Percentiles rank a stretch among this genome's conserved stretches.
These are phyloP conservation scores for Pyricularia grisea DNA, from an alignment of 2,329 filamentous ascomycete species.

Conservation along the genomic window DNA sequence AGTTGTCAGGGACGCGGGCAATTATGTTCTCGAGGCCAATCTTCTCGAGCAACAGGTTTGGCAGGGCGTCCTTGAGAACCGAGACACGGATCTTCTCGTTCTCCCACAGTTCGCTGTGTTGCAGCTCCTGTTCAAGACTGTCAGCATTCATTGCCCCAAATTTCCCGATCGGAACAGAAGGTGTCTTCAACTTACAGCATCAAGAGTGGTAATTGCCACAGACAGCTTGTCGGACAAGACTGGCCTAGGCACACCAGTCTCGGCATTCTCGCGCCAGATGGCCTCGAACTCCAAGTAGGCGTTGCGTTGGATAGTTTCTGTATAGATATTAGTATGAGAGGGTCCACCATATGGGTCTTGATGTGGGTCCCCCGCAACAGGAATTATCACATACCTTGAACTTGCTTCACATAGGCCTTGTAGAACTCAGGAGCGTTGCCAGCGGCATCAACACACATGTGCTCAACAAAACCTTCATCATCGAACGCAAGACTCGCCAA, in stretches of 20 bases:
- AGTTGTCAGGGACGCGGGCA: constrained; percentile 78
- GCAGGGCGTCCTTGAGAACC: constrained; percentile 78
- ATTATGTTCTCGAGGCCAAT: constrained; percentile 87
- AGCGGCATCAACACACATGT: constrained; percentile 78
- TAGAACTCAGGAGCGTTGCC: constrained; percentile 85
- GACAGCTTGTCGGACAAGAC: constrained; percentile 89
- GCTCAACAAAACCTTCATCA: constrained; percentile 73
- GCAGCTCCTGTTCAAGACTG: constrained; percentile 57
- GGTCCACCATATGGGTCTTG: not conserved
- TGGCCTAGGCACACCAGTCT: constrained; percentile 69
- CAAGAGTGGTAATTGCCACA: constrained; percentile 86
- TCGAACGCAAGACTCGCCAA: constrained; percentile 92
- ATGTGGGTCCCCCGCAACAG: not conserved
- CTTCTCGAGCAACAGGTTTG: constrained; percentile 73
- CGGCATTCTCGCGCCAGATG: constrained; percentile 89
- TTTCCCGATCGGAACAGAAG: not conserved
- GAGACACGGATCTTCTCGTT: constrained; percentile 68
- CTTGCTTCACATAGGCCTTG: constrained; percentile 81
- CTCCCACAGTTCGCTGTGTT: constrained; percentile 86
- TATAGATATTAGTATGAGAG: not conserved
- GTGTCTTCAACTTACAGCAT: constrained; percentile 32
- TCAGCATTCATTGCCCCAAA: not conserved
- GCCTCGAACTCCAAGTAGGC: constrained; percentile 93
- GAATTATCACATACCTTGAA: constrained; percentile 57
- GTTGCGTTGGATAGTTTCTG: constrained; percentile 64